These are phyloP conservation scores for Tricholoma flavovirens DNA, from an alignment of 768 basidiomycete genomes.

Conservation along the genomic window DNA sequence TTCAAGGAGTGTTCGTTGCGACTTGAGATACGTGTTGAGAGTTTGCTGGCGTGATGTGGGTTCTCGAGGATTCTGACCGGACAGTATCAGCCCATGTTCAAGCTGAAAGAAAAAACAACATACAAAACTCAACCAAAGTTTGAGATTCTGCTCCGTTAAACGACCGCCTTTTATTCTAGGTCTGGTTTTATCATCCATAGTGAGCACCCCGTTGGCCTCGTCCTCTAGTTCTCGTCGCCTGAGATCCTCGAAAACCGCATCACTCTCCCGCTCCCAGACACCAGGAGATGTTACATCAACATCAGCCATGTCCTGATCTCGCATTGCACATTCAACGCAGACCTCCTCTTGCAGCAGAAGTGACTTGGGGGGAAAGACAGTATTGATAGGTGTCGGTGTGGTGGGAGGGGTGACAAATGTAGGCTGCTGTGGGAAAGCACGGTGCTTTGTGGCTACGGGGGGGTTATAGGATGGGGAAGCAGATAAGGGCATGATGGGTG, in stretches of 20 bases:
- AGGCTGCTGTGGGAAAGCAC: constrained; percentile 70
- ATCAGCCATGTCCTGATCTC: constrained; percentile 97
- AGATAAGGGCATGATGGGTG: constrained; percentile 53
- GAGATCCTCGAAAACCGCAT: constrained; percentile 74
- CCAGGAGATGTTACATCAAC: constrained; percentile 84
- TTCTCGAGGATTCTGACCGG: constrained; percentile 78
- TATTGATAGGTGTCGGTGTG: constrained; percentile 53
- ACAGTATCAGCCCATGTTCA: constrained; percentile 8
- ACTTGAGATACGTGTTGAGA: constrained; percentile 73
- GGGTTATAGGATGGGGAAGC: constrained; percentile 56
- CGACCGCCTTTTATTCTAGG: constrained; percentile 62
- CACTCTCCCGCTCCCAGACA: constrained; percentile 89
- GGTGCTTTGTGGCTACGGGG: constrained; percentile 60
- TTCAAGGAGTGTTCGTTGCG: constrained; percentile 75
- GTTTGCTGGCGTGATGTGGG: constrained; percentile 82
- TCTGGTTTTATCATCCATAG: constrained; percentile 45
- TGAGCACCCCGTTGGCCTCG: constrained; percentile 43
- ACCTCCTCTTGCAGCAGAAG: constrained; percentile 73
- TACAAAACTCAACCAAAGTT: constrained; percentile 75
- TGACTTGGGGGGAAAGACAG: constrained; percentile 52
- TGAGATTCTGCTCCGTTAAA: constrained; percentile 73
- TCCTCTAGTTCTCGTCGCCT: constrained; percentile 68
- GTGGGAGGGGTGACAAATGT: constrained; percentile 60
- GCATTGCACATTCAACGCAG: constrained; percentile 97
- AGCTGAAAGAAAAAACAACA: constrained; percentile 23